These are phyloP conservation scores for Cyclostephanos tholiformis DNA, from an alignment of 108 stramenopile genomes.

Conservation along the genomic window DNA sequence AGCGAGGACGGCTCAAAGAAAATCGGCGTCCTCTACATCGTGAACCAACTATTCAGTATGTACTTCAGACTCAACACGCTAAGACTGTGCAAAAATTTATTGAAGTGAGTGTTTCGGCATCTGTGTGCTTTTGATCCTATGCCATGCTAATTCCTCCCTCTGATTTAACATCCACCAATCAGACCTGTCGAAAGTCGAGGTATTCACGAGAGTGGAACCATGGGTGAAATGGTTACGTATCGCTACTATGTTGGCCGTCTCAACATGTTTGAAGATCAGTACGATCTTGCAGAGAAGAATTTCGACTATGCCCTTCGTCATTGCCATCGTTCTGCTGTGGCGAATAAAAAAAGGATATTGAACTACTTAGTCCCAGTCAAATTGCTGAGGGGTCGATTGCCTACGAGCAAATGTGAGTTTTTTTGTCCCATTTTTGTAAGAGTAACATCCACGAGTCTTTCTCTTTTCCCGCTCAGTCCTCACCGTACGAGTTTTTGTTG, in stretches of 20 bases:
- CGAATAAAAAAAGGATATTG: slow-evolving; percentile 88
- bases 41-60: slow-evolving; percentile 91
- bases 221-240: slow-evolving; percentile 92
- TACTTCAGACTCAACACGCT: slow-evolving; percentile 95
- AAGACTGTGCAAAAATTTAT: slow-evolving; percentile 89
- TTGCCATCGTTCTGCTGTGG: slow-evolving; percentile 67
- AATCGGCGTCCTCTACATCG: slow-evolving; percentile 83
- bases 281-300: slow-evolving; percentile 83
- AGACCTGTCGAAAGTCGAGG: slow-evolving; percentile 74
- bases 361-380: slow-evolving; percentile 92
- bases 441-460: not conserved
- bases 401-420: slow-evolving; percentile 67
- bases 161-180: slow-evolving; percentile 32
- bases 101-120: slow-evolving; percentile 46
- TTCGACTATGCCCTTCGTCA: slow-evolving; percentile 87
- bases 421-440: slow-evolving; percentile 23
- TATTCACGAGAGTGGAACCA: slow-evolving; percentile 69
- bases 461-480: not conserved
- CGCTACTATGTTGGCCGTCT: slow-evolving; percentile 90
- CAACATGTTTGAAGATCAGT: slow-evolving; percentile 95
- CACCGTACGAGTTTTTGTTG: not conserved
- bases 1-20: slow-evolving; percentile 79
- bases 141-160: not conserved
- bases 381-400: slow-evolving; percentile 83
- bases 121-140: not conserved